Evolutionary conservation across 1,284 basidiomycete species (phyloP).

Genomic region (Austroboletus niveus): DNA sequence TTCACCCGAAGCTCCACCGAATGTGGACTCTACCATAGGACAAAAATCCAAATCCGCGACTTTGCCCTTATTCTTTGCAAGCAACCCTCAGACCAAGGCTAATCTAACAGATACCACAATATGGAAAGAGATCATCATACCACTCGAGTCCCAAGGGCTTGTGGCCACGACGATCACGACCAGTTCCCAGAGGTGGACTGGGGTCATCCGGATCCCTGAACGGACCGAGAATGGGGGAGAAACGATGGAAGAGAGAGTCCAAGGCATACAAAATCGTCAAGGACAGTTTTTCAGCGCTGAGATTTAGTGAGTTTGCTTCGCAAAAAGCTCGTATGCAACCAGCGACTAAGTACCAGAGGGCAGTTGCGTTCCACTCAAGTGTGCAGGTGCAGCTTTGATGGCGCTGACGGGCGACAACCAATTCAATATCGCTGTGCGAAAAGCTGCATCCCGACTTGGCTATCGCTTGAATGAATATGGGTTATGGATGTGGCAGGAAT

Average conservation of each 20-base stretch:
- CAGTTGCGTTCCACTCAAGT: conserved; percentile 50
- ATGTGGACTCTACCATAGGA: conserved; percentile 16
- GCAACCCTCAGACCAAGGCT: conserved; percentile 3
- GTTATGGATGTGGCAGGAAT: conserved; percentile 49
- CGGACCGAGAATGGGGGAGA: conserved; percentile 7
- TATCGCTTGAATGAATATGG: conserved; percentile 56
- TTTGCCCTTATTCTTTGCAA: conserved; percentile 15
- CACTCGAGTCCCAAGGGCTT: conserved; percentile 43
- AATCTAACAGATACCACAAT: conserved; percentile 17
- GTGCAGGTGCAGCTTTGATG: conserved; percentile 49
- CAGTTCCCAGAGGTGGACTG: conserved; percentile 44
- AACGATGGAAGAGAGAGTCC: conserved; percentile 25
- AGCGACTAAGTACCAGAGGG: not conserved
- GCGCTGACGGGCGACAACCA: conserved; percentile 50
- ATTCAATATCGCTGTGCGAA: conserved; percentile 41
- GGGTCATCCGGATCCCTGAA: conserved; percentile 45
- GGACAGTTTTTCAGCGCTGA: conserved; percentile 42
- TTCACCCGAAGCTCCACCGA: conserved; percentile 25
- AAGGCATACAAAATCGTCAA: conserved; percentile 28
- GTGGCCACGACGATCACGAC: conserved; percentile 35
- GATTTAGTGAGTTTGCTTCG: conserved; percentile 39
- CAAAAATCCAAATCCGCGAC: conserved; percentile 6
- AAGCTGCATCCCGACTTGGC: conserved; percentile 41
- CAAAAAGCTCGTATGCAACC: not conserved
- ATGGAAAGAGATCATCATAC: conserved; percentile 36